Evolutionary conservation across 129 eudicot species (phyloP).

Genomic region (Glebionis coronaria): DNA sequence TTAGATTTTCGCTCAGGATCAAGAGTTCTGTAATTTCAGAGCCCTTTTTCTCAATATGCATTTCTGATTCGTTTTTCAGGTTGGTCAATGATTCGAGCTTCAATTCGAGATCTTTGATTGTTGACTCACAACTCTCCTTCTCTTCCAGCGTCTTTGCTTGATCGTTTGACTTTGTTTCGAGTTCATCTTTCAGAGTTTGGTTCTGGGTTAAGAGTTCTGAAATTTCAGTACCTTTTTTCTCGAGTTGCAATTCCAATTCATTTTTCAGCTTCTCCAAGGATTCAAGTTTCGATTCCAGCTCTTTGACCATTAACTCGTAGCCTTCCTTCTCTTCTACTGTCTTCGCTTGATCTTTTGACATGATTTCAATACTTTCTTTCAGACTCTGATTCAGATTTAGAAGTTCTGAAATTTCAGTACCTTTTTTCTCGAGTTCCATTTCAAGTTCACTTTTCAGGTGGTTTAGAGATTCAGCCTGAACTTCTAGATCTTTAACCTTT

Average conservation of each 20-base stretch:
- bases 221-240: slow-evolving; percentile 32
- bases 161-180: slow-evolving; percentile 21
- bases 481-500: slow-evolving; percentile 42
- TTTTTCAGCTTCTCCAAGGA: slow-evolving; percentile 26
- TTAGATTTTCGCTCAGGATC: slow-evolving; percentile 45
- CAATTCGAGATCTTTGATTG: slow-evolving; percentile 33
- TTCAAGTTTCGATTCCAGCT: slow-evolving; percentile 36
- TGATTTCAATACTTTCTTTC: slow-evolving; percentile 41
- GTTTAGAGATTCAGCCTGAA: slow-evolving; percentile 26
- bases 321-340: slow-evolving; percentile 48
- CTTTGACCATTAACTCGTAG: slow-evolving; percentile 24
- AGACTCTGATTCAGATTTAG: slow-evolving; percentile 29
- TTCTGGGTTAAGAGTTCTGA: slow-evolving; percentile 3
- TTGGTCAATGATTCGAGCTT: slow-evolving; percentile 36
- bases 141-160: slow-evolving; percentile 30
- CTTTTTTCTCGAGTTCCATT: slow-evolving; percentile 39
- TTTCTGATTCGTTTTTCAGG: slow-evolving; percentile 42
- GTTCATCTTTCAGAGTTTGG: slow-evolving; percentile 27
- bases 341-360: slow-evolving; percentile 34
- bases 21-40: slow-evolving; percentile 29
- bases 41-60: slow-evolving; percentile 34
- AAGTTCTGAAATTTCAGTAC: slow-evolving; percentile 27
- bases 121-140: slow-evolving; percentile 39
- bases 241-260: slow-evolving; percentile 45
- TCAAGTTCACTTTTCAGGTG: slow-evolving; percentile 42